These are phyloP conservation scores for Cyberlindnera nakhonratchasimensis DNA, from an alignment of 805 yeast genomes.

Conservation along the genomic window DNA sequence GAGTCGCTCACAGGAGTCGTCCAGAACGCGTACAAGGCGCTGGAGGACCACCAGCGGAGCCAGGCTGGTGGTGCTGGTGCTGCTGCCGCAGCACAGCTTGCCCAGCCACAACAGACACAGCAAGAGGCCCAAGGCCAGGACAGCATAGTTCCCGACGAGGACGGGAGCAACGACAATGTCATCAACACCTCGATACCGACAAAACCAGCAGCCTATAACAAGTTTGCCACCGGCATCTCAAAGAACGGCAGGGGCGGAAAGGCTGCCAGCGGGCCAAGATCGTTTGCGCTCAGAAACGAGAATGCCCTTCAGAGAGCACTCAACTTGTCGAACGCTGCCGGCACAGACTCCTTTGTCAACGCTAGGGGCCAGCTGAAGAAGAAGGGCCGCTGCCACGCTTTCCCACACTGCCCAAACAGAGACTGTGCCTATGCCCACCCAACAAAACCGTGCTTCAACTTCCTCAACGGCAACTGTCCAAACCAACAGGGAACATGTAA, in stretches of 20 bases:
- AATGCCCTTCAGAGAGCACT: constrained; percentile 38
- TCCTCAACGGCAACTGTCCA: constrained; percentile 61
- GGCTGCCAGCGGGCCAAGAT: constrained; percentile 14
- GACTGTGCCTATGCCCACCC: constrained; percentile 81
- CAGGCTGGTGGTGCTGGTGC: constrained; percentile 19
- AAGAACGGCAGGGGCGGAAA: constrained; percentile 17
- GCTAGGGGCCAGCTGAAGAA: constrained; percentile 41
- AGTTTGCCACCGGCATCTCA: constrained; percentile 5
- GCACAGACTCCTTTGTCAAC: constrained; percentile 27
- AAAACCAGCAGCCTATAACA: constrained; percentile 17
- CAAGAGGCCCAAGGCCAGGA: constrained; percentile 9
- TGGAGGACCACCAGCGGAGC: constrained; percentile 34
- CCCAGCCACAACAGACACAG: constrained; percentile 11
- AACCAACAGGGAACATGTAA: constrained; percentile 80
- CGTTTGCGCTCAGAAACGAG: constrained; percentile 28
- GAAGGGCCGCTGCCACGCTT: constrained; percentile 63
- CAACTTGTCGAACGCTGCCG: constrained; percentile 33
- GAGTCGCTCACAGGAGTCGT: constrained; percentile 58
- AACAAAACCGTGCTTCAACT: constrained; percentile 66
- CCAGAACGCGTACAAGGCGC: constrained; percentile 53
- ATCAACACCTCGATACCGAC: constrained; percentile 14
- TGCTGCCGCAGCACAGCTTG: constrained; percentile 21
- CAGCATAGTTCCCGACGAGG: constrained; percentile 2
- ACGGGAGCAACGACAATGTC: background rate
- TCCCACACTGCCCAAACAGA: constrained; percentile 67